phyloP scores from a whole-genome alignment of 2,329 filamentous ascomycete species.

The Exophiala alcalophila region DNA sequence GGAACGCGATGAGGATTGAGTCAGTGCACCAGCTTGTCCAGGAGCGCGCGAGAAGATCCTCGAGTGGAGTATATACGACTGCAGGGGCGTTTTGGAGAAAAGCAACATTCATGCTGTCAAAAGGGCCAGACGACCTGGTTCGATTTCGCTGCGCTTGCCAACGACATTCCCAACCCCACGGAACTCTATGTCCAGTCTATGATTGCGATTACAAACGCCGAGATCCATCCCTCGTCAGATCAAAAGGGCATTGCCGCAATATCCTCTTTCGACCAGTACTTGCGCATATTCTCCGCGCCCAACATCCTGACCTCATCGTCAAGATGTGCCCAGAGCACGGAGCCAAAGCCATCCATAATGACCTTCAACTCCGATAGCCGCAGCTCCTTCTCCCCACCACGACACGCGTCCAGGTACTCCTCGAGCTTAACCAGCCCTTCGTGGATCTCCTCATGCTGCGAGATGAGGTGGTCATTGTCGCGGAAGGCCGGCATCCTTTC shows the following conservation, averaged over 20 bases:
- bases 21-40: too few relatives aligned
- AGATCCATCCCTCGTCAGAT: too few relatives aligned
- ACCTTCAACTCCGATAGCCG: conserved; percentile 58
- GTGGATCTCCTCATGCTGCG: conserved; percentile 78
- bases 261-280: conserved; percentile 75
- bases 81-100: too few relatives aligned
- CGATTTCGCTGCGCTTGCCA: conserved; percentile 2
- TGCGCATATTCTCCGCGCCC: conserved; percentile 82
- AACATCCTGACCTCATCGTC: conserved; percentile 79
- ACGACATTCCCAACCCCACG: too few relatives aligned
- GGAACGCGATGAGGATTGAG: conserved; percentile 59
- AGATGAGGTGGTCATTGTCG: conserved; percentile 62
- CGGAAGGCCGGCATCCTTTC: conserved; percentile 75
- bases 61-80: too few relatives aligned
- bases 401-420: conserved; percentile 63
- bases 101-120: too few relatives aligned
- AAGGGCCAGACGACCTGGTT: too few relatives aligned
- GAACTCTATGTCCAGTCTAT: too few relatives aligned
- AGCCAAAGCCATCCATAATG: conserved; percentile 74
- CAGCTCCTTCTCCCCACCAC: conserved; percentile 60
- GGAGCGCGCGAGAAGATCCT: too few relatives aligned
- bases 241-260: conserved; percentile 62
- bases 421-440: conserved; percentile 66
- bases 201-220: too few relatives aligned
- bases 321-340: conserved; percentile 76